Conservation (phyloP, 78 protist species). For the Parvularia atlantis region DNA sequence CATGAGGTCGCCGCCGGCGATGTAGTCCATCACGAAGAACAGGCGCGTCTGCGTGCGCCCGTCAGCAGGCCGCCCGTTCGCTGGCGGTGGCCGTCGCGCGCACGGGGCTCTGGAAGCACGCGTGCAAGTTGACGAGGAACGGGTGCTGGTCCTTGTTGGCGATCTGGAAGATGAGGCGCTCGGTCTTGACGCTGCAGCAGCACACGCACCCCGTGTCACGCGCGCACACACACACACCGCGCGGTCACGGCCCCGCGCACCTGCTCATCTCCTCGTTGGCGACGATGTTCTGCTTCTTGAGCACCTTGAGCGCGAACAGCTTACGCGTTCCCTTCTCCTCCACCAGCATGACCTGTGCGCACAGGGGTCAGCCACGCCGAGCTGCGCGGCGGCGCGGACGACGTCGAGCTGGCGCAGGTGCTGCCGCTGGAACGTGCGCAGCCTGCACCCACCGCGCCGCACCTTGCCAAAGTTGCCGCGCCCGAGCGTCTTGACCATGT, state of each 20-base stretch:
- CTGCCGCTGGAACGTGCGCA: too few species aligned
- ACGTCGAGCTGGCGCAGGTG: too few species aligned
- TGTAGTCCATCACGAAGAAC: conserved; percentile 61
- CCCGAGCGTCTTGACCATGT: conserved; percentile 35
- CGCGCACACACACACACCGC: neutral
- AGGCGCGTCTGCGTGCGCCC: conserved; percentile 8
- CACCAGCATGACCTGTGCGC: conserved; percentile 10
- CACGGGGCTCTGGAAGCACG: conserved; percentile 34
- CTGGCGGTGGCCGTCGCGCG: too few species aligned
- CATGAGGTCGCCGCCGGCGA: conserved; percentile 83
- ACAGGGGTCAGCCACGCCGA: neutral
- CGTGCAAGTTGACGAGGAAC: conserved; percentile 48
- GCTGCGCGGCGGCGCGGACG: neutral
- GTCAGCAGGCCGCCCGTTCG: too few species aligned
- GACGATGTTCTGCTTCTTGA: conserved; percentile 41
- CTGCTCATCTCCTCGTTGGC: conserved; percentile 21
- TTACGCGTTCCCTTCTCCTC: neutral
- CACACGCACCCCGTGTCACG: too few species aligned
- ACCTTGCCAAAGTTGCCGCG: conserved; percentile 51
- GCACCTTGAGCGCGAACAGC: conserved; percentile 60
- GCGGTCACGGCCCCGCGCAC: neutral
- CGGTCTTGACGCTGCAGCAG: conserved; percentile 10
- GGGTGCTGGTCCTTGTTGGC: conserved; percentile 52
- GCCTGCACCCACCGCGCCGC: neutral
- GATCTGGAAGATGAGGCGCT: conserved; percentile 4